Conservation (phyloP, 805 yeast genomes). For the Candida morakotiae region DNA sequence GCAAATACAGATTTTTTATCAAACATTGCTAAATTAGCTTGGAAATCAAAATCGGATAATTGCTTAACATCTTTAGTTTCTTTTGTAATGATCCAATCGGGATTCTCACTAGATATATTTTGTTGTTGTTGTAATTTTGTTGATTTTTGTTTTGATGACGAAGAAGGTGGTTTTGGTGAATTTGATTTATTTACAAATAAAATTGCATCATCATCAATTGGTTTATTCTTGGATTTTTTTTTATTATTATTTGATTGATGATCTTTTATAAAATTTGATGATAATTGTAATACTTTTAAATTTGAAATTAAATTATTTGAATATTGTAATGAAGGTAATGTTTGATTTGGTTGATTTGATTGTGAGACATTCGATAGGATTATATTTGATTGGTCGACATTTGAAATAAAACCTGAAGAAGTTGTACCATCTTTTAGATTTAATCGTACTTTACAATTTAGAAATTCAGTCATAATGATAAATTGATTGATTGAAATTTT, state of each 20-base stretch:
- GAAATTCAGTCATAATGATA: slow-evolving; percentile 32
- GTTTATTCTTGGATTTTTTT: slow-evolving; percentile 4
- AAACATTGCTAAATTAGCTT: slow-evolving; percentile 72
- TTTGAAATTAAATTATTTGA: slow-evolving; percentile 44
- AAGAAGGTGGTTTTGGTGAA: slow-evolving; percentile 6
- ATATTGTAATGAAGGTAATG: slow-evolving; percentile 14
- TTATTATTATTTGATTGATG: slow-evolving; percentile 15
- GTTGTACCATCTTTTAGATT: slow-evolving; percentile 35
- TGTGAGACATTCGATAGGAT: slow-evolving; percentile 20
- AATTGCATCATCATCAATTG: slow-evolving; percentile 2
- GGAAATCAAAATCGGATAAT: slow-evolving; percentile 77
- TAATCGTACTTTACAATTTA: slow-evolving; percentile 38
- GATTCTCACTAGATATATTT: slow-evolving; percentile 11
- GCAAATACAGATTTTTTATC: slow-evolving; percentile 79
- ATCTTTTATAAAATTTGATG: slow-evolving; percentile 26
- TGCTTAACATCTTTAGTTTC: slow-evolving; percentile 44
- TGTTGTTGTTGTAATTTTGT: slow-evolving; percentile 1
- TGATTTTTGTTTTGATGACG: slow-evolving; percentile 8
- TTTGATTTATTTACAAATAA: slow-evolving; percentile 6
- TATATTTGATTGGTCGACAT: slow-evolving; percentile 27
- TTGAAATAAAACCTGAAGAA: slow-evolving; percentile 29
- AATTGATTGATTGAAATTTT: not conserved
- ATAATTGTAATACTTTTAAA: slow-evolving; percentile 54
- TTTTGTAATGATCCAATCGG: slow-evolving; percentile 42
- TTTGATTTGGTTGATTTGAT: slow-evolving; percentile 11